Base-by-base conservation (phyloP, 1,284 basidiomycete genomes). In the Microbotryum violaceum region DNA sequence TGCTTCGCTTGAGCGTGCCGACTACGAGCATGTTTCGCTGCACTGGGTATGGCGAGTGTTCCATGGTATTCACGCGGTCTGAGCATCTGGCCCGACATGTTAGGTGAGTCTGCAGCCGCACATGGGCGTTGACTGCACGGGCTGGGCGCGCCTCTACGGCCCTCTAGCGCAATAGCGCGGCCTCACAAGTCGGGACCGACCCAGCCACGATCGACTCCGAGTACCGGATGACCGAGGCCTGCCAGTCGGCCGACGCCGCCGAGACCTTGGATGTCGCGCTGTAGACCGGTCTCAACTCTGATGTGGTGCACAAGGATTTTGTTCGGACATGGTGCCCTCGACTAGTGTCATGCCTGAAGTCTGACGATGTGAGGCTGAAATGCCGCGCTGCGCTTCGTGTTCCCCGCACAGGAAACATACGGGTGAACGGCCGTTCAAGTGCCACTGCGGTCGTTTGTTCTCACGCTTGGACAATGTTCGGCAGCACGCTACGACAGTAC, bases 11-110 rank as follows among this genome's bases (percentile, higher is more conserved):
- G 37, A 12, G 37, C 37, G 37, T 42, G 37, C 12, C 12, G 37
- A 7, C 86, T 7, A 84, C 88, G 62, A 96, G 94, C 79, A 89
- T 92, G 63, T 97, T 96, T 76, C 88, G 92, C 72, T 97, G 93
- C 78, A 83, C 86, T 63, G 92, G 92, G 10, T 97, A 89, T 74
- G 92, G 91, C 67, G 90, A 93, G 60, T 97, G 93, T 78, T 82
- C 87, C 67, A 97, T 97, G 90, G 90, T 92, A 62, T 97, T 97
- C 76, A 90, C 87, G 59, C 81, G 93, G 74, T 90, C 87, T 75
- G 93, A 97, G 77, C 93, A 97, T 78, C 80, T 97, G 6, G 92
- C 93, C 62, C 82, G 93, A 70, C 93, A 97, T 79, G 90, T 97
- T 73, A 81, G 91, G 90, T 91, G 64, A 71, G 79, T 77, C 25